Evolutionary conservation across 768 basidiomycete genomes (phyloP), one percentile per base, ranked within the genome.

Genomic region (Auriscalpium microsporum): DNA sequence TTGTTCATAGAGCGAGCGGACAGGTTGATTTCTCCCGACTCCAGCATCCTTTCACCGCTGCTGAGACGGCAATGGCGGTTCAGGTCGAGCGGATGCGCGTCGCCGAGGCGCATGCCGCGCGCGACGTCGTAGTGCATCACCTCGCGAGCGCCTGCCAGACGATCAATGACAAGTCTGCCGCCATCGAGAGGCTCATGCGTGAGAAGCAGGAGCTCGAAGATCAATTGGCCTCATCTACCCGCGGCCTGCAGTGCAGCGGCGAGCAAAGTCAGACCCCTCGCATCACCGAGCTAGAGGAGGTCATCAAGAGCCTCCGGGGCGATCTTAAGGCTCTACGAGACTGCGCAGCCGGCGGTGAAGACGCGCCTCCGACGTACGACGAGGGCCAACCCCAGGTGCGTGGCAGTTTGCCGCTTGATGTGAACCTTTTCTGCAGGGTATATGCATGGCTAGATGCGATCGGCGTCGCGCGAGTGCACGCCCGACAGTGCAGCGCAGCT

Each of bases 251-350:
- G 34, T 19, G 14, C 28, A 21, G 3, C 16, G 23, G 10, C 13
- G 40, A 40, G 9, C 17, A n/a, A 4, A 37, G 33, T 33, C 57
- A 48, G 13, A 21, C n/a, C 16, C 2, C 16, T n/a, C 28, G 77
- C 66, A 70, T 75, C 55, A 54, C 63, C 46, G 63, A 63, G 5
- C 64, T 79, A 10, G 71, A 78, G 8, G 68, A 70, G 14, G 68
- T 72, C 21, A 28, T 44, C 10, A 37, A 45, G 52, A n/a, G 21
- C 14, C 52, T 52, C n/a, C 38, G 37, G 9, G 42, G 45, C 14
- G 52, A 52, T 44, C 64, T 76, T 10, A 65, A 68, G 54, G 57
- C 63, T 28, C 44, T 72, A 53, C 69, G 69, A 58, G 69, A 65
- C 44, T 42, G 49, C 40, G 46, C 50, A 8, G 42, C 49, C n/a